phyloP scores from a whole-genome alignment of 441 rosid genomes.

The Populus hybrid region DNA sequence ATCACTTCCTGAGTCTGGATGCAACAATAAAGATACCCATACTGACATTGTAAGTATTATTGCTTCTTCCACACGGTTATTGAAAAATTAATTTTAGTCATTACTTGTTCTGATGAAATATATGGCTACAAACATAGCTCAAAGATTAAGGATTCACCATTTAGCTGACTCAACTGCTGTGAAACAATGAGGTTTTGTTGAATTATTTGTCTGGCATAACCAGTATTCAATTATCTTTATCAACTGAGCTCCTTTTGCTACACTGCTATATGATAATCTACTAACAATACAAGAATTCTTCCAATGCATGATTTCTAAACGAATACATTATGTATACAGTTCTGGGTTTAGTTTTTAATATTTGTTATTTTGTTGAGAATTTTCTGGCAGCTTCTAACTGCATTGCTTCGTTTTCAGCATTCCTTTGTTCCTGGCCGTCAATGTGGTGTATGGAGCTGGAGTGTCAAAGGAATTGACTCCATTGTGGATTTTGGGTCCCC shows the following conservation, averaged over 20 bases:
- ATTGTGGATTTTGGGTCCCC: constrained; percentile 82
- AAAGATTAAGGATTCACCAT: neutral
- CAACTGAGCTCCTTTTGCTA: neutral
- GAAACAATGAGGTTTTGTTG: neutral
- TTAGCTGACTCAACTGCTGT: neutral
- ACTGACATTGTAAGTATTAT: constrained; percentile 71
- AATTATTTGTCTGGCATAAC: neutral
- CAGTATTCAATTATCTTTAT: neutral
- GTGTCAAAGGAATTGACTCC: constrained; percentile 83
- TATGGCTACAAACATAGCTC: neutral
- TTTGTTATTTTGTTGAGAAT: neutral
- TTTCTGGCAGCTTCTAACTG: constrained; percentile 18
- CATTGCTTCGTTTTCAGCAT: constrained; percentile 44
- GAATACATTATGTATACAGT: neutral
- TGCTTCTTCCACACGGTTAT: constrained; percentile 1
- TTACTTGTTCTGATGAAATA: neutral
- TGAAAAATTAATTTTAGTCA: neutral
- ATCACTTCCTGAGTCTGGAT: constrained; percentile 63
- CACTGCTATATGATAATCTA: neutral
- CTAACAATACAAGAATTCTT: neutral
- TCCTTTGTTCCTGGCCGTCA: constrained; percentile 67
- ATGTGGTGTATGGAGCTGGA: constrained; percentile 55
- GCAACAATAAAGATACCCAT: constrained; percentile 69
- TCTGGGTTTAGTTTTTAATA: neutral
- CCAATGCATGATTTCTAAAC: neutral